phyloP scores from a whole-genome alignment of 192 early-diverging fungal species.

The Rhizophagus prolifer region DNA sequence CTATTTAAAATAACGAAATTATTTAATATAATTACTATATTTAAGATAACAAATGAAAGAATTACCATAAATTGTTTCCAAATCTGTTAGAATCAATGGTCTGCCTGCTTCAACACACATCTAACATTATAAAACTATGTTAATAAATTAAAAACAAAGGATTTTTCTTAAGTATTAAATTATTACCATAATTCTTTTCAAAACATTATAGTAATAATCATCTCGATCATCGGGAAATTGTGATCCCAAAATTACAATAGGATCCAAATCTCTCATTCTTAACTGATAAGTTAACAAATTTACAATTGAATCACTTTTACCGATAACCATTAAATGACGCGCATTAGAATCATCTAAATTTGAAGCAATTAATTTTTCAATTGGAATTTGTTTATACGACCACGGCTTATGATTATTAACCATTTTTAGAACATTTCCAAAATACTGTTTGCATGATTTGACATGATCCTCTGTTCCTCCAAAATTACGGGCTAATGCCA shows the following conservation, averaged over 20 bases:
- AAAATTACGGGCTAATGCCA: constrained; percentile 30
- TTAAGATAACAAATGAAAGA: neutral
- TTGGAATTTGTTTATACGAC: constrained; percentile 6
- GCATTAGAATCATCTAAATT: constrained; percentile 17
- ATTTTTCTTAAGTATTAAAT: no score
- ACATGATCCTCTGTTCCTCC: constrained; percentile 9
- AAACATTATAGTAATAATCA: constrained; percentile 12
- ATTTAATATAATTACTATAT: neutral
- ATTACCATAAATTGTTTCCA: constrained; percentile 23
- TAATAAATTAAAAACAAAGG: no score
- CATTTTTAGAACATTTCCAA: neutral
- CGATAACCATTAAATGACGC: constrained; percentile 27
- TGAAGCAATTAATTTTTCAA: constrained; percentile 1
- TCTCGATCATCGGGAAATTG: constrained; percentile 24
- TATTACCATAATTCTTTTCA: constrained; percentile 6
- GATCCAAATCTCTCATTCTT: neutral
- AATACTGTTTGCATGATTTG: neutral
- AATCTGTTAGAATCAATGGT: constrained; percentile 23
- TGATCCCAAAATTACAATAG: constrained; percentile 21
- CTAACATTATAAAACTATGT: no score
- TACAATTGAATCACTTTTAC: constrained; percentile 23
- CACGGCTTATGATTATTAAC: neutral
- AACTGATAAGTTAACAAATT: constrained; percentile 3
- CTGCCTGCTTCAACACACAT: constrained; percentile 29
- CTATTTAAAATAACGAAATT: constrained; percentile 13